Base-by-base conservation (phyloP, 2,329 filamentous ascomycete species). In the Mycosphaerelloides madeirae region DNA sequence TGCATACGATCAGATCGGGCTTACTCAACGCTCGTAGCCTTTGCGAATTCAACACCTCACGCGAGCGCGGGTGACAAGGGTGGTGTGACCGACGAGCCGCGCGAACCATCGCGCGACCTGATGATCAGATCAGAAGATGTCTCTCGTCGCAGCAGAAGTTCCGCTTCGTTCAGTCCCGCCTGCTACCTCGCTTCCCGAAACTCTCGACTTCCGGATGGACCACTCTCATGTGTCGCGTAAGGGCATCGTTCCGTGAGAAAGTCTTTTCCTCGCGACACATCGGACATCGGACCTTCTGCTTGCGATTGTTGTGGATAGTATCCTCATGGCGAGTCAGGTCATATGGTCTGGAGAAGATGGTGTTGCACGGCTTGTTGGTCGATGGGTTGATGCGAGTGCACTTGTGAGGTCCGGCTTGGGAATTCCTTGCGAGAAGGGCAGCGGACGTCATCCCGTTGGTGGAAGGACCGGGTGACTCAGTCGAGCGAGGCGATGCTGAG, bases 241-340 rank as follows among this genome's bases (percentile, higher is more conserved):
- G 75, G 1, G 93, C 93, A 71, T 98, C 93, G 53, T 91, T 93
- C 46, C 93, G 82, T 57, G 89, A 95, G 63, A 98, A 98, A 0
- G 88, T 94, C 77, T 97, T 97, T 62, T 97, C 91, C 59, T 97
- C 90, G 1, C 87, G 89, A 69, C 93, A 98, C 37, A 95, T 71
- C 51, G 90, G 83, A 68, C 93, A 98, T 34, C 88, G 83, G 6
- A 96, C 89, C 73, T 97, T 97, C 66, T 90, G 83, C 75, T 96
- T 96, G 59, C 87, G 82, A 1, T 83, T 84, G 58, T 96, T 96
- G 76, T 97, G 93, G 53, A 97, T 97, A 0, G 93, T 97, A 55
- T 96, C 91, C 66, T 98, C 93, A 63, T 98, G 93, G 16, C 93
- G 79, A 0, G 93, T 98, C 41, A 98, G 76, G 67, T 98, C 93